Evolutionary conservation across 2,329 filamentous ascomycete genomes (phyloP).

Genomic region (Corinectria fuckeliana): DNA sequence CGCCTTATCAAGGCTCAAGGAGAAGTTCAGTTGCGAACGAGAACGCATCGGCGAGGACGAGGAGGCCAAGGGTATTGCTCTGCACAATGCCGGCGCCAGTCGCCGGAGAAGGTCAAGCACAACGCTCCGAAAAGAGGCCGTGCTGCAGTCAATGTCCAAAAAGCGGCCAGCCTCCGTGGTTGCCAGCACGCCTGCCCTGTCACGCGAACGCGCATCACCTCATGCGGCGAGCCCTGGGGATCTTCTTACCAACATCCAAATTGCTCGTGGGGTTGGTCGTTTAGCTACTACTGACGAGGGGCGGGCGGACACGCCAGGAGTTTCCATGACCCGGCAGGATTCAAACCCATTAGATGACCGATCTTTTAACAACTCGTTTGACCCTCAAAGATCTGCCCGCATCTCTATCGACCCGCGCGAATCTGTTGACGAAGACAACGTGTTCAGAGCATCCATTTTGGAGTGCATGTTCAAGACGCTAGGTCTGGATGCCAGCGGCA

Average conservation of each 20-base stretch:
- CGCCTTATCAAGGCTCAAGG: constrained; percentile 83
- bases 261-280: constrained; percentile 66
- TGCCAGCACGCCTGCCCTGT: constrained; percentile 48
- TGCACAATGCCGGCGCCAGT: constrained; percentile 78
- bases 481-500: constrained; percentile 75
- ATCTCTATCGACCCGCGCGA: constrained; percentile 73
- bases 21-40: constrained; percentile 87
- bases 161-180: constrained; percentile 53
- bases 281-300: constrained; percentile 34
- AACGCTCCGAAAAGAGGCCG: constrained; percentile 79
- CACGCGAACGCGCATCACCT: constrained; percentile 50
- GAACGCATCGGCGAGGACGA: constrained; percentile 84
- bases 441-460: constrained; percentile 88
- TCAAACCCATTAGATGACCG: constrained; percentile 57
- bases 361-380: constrained; percentile 63
- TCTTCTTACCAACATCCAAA: constrained; percentile 78
- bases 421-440: constrained; percentile 82
- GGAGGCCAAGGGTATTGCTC: constrained; percentile 84
- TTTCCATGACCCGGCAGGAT: constrained; percentile 43
- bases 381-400: constrained; percentile 56
- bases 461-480: constrained; percentile 97
- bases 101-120: constrained; percentile 75
- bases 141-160: constrained; percentile 69
- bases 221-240: constrained; percentile 75
- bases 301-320: constrained; percentile 17